phyloP scores from a whole-genome alignment of 2,329 filamentous ascomycete species.

The Fusarium sp. region DNA sequence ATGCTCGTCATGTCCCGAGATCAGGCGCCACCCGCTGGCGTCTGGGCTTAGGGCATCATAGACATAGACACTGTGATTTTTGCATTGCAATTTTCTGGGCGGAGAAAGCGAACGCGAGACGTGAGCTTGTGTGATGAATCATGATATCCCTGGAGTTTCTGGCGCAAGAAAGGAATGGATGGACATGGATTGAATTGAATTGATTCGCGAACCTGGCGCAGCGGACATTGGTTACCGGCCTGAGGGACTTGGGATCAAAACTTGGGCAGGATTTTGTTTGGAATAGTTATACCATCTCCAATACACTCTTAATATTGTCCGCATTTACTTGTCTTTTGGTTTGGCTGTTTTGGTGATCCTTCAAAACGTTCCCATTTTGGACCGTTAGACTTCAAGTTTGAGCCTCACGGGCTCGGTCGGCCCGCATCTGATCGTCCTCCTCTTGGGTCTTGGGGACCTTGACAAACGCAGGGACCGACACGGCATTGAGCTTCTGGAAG shows the following conservation, averaged over 20 bases:
- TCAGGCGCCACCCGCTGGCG: conserved; percentile 40
- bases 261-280: conserved; percentile 23
- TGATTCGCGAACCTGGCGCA: conserved; percentile 29
- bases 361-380: not conserved
- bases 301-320: conserved; percentile 40
- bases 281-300: conserved; percentile 41
- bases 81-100: conserved; percentile 22
- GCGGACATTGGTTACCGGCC: conserved; percentile 24
- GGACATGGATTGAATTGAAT: conserved; percentile 7
- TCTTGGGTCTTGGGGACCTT: conserved; percentile 15
- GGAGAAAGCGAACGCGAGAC: conserved; percentile 21
- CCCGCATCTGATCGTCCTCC: conserved; percentile 16
- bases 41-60: conserved; percentile 38
- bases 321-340: not conserved
- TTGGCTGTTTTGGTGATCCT: too few species aligned
- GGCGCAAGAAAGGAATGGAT: conserved; percentile 32
- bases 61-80: conserved; percentile 15
- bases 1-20: conserved; percentile 46
- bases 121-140: conserved; percentile 41
- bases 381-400: not conserved
- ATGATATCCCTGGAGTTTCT: conserved; percentile 44
- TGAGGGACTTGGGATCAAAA: conserved; percentile 31
- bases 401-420: conserved; percentile 13
- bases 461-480: conserved; percentile 22
- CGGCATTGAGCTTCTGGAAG: conserved; percentile 26